Percentiles rank a stretch among this genome's conserved stretches.
phyloP scores from a whole-genome alignment of 192 early-diverging fungal genomes.

The Linnemannia exigua region DNA sequence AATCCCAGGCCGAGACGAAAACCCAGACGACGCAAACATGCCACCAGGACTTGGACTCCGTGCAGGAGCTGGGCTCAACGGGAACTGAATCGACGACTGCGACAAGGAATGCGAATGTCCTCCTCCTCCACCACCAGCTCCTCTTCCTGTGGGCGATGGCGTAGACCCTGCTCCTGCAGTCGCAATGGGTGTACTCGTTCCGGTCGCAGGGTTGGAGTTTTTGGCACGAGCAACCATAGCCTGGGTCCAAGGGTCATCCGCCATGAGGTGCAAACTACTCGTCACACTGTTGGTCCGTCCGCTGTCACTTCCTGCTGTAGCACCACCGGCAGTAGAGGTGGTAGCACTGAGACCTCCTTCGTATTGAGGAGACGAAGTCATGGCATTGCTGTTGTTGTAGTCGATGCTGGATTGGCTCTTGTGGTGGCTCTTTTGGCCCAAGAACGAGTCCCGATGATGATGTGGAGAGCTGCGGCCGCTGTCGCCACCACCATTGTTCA shows the following conservation, averaged over 20 bases:
- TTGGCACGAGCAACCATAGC: slow-evolving; percentile 46
- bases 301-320: neutral
- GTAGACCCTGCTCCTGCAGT: neutral
- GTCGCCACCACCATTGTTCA: neutral
- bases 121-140: neutral
- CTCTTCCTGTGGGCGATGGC: neutral
- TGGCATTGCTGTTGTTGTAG: neutral
- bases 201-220: neutral
- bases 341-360: neutral
- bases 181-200: neutral
- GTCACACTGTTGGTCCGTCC: slow-evolving; percentile 30
- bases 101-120: neutral
- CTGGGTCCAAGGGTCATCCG: slow-evolving; percentile 46
- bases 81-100: neutral
- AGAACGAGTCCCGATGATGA: neutral
- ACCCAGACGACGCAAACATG: neutral
- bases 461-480: slow-evolving; percentile 29
- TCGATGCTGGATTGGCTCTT: slow-evolving; percentile 29
- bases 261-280: slow-evolving; percentile 17
- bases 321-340: neutral
- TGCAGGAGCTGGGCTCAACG: neutral
- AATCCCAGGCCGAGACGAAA: neutral
- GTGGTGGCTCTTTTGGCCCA: neutral
- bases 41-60: neutral
- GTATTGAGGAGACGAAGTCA: neutral